These are phyloP conservation scores for Scortechinia acanthostroma DNA, from an alignment of 2,329 filamentous ascomycete species.

Conservation along the genomic window DNA sequence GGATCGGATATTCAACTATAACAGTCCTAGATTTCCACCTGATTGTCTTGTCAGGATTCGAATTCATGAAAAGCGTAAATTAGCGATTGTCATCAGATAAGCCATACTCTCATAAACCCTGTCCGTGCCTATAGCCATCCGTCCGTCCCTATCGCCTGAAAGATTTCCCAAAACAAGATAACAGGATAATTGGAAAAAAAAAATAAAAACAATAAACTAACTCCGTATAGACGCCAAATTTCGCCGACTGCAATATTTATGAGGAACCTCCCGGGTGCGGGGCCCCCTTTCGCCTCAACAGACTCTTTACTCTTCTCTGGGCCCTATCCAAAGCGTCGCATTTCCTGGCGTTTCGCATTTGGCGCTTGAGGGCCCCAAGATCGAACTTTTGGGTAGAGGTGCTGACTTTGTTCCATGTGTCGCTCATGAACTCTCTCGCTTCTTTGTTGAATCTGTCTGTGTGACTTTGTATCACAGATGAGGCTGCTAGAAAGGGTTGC, in stretches of 20 bases:
- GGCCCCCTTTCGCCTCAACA: background rate
- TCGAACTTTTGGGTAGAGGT: conserved; percentile 16
- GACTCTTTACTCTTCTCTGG: background rate
- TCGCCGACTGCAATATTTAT: background rate
- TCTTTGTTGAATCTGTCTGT: conserved; percentile 6
- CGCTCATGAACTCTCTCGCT: background rate
- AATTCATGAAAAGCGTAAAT: too few species aligned
- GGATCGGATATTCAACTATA: too few species aligned
- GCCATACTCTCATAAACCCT: too few species aligned
- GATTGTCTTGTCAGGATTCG: too few species aligned
- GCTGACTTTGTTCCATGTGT: conserved; percentile 11
- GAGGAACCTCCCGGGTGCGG: too few species aligned
- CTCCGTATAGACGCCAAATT: too few species aligned
- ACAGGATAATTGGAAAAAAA: conserved; percentile 11
- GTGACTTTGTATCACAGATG: conserved; percentile 17
- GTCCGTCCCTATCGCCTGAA: too few species aligned
- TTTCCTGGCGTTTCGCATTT: conserved; percentile 6
- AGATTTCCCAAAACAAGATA: conserved; percentile 5
- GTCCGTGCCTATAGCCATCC: too few species aligned
- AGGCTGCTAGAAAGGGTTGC: conserved; percentile 17
- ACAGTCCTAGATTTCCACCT: too few species aligned
- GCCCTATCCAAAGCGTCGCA: background rate
- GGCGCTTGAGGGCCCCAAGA: conserved; percentile 4
- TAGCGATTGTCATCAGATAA: too few species aligned
- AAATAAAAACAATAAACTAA: background rate